Percentiles rank a stretch among this genome's conserved stretches.
Evolutionary conservation across 108 stramenopile species (phyloP).

Genomic region (Nitzschia sp.): DNA sequence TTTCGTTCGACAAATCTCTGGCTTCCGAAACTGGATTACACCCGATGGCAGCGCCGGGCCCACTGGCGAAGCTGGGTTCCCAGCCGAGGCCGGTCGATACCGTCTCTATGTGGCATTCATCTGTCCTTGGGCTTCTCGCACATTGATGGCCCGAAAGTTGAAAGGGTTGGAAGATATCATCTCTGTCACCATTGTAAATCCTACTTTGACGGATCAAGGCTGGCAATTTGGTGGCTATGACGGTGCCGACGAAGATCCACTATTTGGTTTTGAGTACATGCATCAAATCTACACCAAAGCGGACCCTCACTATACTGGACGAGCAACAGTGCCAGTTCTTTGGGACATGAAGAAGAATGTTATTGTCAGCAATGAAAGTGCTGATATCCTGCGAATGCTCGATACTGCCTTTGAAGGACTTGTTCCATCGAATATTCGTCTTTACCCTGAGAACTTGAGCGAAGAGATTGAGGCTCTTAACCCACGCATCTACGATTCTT

Average conservation of each 20-base stretch:
- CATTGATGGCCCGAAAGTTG: slow-evolving; percentile 57
- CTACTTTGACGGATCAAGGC: slow-evolving; percentile 54
- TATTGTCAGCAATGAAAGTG: slow-evolving; percentile 92
- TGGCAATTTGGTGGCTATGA: no score
- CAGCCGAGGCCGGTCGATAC: slow-evolving; percentile 56
- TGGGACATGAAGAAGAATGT: slow-evolving; percentile 87
- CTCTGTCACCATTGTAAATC: slow-evolving; percentile 53
- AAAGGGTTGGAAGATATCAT: slow-evolving; percentile 90
- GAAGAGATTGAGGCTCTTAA: slow-evolving; percentile 76
- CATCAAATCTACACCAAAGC: no score
- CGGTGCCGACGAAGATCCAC: no score
- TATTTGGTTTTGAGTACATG: no score
- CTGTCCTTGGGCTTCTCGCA: slow-evolving; percentile 72
- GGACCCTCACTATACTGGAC: slow-evolving; percentile 28
- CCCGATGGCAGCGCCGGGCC: no score
- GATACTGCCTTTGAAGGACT: slow-evolving; percentile 71
- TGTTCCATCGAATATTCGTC: slow-evolving; percentile 63
- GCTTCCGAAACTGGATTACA: no score
- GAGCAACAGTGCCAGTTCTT: slow-evolving; percentile 80
- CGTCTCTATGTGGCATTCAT: slow-evolving; percentile 73
- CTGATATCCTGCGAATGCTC: slow-evolving; percentile 93
- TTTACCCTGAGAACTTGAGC: slow-evolving; percentile 68
- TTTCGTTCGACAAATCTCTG: no score
- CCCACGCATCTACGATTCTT: slow-evolving; percentile 77
- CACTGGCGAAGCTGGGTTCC: slow-evolving; percentile 41